A percentile compares a stretch with the other conserved stretches of the same genome.
phyloP scores from a whole-genome alignment of 495 filamentous ascomycete genomes.

The Daldinia loculata region DNA sequence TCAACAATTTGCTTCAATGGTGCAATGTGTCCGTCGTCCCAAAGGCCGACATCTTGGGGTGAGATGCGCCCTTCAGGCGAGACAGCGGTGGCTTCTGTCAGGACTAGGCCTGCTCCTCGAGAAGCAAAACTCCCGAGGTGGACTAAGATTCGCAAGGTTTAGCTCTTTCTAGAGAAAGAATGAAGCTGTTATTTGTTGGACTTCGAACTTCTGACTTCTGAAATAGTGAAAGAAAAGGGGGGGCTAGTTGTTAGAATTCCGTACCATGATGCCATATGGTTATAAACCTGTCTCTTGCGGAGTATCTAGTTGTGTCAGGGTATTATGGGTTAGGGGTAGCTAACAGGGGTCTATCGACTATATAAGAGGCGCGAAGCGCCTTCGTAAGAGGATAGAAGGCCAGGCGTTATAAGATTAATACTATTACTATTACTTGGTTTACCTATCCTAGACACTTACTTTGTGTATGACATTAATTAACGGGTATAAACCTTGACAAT shows the following conservation, averaged over 20 bases:
- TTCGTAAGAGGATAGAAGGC: too few species aligned
- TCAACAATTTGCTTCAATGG: constrained; percentile 68
- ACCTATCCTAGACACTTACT: too few species aligned
- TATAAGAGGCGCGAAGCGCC: too few species aligned
- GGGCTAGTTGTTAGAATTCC: background rate
- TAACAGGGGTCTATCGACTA: too few species aligned
- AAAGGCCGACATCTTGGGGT: constrained; percentile 74
- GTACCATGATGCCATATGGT: constrained; percentile 44
- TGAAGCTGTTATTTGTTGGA: background rate
- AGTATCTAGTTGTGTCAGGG: constrained; percentile 54
- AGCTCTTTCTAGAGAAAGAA: background rate
- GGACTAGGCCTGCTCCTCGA: constrained; percentile 72
- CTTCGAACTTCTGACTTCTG: background rate
- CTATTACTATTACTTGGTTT: too few species aligned
- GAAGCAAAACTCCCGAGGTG: constrained; percentile 65
- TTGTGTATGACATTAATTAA: too few species aligned
- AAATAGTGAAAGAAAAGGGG: background rate
- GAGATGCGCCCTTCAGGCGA: constrained; percentile 78
- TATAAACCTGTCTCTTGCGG: constrained; percentile 60
- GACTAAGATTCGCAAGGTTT: constrained; percentile 16
- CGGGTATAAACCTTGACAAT: too few species aligned
- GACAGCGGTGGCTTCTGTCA: constrained; percentile 79
- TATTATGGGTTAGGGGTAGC: too few species aligned
- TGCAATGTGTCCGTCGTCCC: constrained; percentile 76
- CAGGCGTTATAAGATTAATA: too few species aligned